phyloP scores from a whole-genome alignment of 805 yeast species.

The Kuraishia hungarica region DNA sequence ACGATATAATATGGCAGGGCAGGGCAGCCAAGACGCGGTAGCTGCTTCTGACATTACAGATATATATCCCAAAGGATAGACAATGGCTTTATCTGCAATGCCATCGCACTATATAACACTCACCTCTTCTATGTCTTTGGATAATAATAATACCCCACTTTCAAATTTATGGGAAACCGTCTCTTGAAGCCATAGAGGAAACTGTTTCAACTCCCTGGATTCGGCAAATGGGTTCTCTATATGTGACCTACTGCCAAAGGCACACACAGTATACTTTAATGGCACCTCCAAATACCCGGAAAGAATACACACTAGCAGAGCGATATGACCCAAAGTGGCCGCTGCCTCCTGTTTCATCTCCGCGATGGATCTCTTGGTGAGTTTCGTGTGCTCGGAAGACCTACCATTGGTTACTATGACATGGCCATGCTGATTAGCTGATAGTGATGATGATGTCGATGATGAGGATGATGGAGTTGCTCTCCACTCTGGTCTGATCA shows the following conservation, averaged over 20 bases:
- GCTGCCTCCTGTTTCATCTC: background rate
- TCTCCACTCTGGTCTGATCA: background rate
- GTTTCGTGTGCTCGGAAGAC: background rate
- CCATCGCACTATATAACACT: conserved; percentile 1
- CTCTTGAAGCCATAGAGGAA: conserved; percentile 44
- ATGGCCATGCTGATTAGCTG: background rate
- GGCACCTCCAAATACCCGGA: conserved; percentile 33
- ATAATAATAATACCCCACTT: conserved; percentile 37
- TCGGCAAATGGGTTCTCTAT: conserved; percentile 38
- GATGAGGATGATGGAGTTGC: background rate
- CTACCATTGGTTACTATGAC: background rate
- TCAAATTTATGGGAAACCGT: conserved; percentile 34
- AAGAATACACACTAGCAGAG: conserved; percentile 28
- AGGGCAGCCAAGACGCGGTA: no score
- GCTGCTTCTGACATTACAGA: no score
- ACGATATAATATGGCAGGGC: no score
- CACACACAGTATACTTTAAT: conserved; percentile 39
- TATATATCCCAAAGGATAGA: no score
- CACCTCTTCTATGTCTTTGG: conserved; percentile 37
- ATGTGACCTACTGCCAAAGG: conserved; percentile 38
- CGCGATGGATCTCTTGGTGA: background rate
- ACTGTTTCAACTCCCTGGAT: conserved; percentile 27
- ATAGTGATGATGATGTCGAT: no score
- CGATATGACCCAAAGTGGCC: background rate
- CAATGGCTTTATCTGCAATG: no score